These are phyloP conservation scores for Eucalyptus sideroxylon DNA, from an alignment of 345 rosid genomes.

Conservation along the genomic window DNA sequence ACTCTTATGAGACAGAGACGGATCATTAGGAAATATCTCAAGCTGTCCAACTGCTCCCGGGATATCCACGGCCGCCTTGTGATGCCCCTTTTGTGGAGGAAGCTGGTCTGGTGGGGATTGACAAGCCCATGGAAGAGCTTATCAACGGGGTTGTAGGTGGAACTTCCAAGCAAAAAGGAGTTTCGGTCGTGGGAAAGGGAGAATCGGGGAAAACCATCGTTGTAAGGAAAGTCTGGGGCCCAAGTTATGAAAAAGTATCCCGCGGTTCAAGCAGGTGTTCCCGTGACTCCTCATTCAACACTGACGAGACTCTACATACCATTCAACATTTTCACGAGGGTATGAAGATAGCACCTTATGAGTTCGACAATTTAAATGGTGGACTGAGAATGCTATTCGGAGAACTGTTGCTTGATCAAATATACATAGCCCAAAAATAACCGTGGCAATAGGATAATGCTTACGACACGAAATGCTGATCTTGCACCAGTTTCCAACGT, in stretches of 20 bases:
- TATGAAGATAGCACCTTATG: background rate
- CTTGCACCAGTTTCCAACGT: background rate
- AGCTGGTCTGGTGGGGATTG: background rate
- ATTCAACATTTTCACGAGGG: background rate
- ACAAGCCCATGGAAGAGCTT: background rate
- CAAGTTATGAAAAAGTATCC: background rate
- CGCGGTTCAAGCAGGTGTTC: background rate
- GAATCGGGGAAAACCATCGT: background rate
- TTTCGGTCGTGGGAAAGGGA: background rate
- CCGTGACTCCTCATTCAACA: background rate
- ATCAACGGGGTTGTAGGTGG: background rate
- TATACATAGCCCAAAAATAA: background rate
- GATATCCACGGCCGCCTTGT: background rate
- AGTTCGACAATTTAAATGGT: background rate
- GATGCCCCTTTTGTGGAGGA: background rate
- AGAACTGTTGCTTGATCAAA: background rate
- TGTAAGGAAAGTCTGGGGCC: background rate
- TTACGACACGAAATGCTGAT: background rate
- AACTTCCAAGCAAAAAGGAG: background rate
- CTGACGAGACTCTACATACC: background rate
- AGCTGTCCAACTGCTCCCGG: background rate
- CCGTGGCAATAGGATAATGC: background rate
- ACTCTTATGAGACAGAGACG: background rate
- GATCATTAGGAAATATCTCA: background rate
- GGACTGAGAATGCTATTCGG: background rate